Evolutionary conservation across 805 yeast species (phyloP).

Genomic region (Sugiyamaella smithiae): DNA sequence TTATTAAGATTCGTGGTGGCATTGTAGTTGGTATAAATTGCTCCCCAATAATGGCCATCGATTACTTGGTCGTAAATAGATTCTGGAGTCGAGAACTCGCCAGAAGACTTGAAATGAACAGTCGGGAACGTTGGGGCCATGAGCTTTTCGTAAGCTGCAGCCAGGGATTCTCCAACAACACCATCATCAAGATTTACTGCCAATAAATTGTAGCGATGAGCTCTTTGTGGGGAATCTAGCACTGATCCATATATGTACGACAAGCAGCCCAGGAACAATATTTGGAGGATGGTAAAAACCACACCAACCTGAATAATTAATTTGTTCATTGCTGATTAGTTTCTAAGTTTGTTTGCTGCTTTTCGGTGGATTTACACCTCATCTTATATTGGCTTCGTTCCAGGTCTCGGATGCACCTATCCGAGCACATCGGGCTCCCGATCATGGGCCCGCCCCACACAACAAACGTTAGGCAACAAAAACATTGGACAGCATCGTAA

Average conservation of each 20-base stretch:
- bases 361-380: too few relatives aligned
- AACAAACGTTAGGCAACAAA: too few relatives aligned
- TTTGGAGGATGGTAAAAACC: constrained; percentile 6
- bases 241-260: constrained; percentile 16
- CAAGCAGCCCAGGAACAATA: constrained; percentile 13
- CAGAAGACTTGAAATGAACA: constrained; percentile 2
- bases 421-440: too few relatives aligned
- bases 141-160: constrained; percentile 11
- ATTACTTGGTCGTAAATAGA: constrained; percentile 7
- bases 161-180: constrained; percentile 9
- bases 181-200: constrained; percentile 15
- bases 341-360: too few relatives aligned
- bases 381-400: too few relatives aligned
- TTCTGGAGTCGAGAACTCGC: neutral
- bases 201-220: constrained; percentile 9
- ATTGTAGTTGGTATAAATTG: constrained; percentile 8
- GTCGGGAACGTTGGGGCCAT: constrained; percentile 10
- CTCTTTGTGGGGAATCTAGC: constrained; percentile 3
- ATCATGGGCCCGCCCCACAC: too few relatives aligned
- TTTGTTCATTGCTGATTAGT: neutral
- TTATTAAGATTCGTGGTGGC: constrained; percentile 6
- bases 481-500: too few relatives aligned
- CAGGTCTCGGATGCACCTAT: too few relatives aligned
- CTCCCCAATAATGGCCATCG: constrained; percentile 17
- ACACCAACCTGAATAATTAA: neutral